Evolutionary conservation across 768 basidiomycete genomes (phyloP).

Genomic region (Boletus huronensis): DNA sequence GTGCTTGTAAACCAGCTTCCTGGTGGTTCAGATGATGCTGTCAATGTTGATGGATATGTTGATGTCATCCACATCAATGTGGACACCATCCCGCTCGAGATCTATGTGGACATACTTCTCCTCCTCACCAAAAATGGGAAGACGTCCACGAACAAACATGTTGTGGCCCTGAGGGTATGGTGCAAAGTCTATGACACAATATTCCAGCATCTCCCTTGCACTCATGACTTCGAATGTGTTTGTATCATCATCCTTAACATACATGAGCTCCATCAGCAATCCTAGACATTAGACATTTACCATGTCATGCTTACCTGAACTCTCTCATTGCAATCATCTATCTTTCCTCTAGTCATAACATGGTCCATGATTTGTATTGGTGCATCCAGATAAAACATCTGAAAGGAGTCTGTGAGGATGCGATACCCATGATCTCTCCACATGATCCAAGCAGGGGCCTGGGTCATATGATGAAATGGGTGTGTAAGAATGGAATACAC

Average conservation of each 20-base stretch:
- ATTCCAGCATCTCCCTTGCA: too few relatives aligned
- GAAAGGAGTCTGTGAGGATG: slow-evolving; percentile 1
- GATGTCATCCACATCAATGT: too few relatives aligned
- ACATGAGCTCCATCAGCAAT: too few relatives aligned
- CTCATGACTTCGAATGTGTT: too few relatives aligned
- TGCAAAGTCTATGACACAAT: too few relatives aligned
- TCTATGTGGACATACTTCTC: neutral
- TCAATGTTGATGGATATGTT: slow-evolving; percentile 4
- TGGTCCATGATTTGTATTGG: neutral
- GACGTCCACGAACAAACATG: neutral
- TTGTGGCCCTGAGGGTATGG: too few relatives aligned
- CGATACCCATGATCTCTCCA: slow-evolving; percentile 9
- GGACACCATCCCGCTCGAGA: too few relatives aligned
- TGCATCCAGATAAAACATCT: slow-evolving; percentile 3
- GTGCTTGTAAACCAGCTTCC: neutral
- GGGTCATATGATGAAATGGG: neutral
- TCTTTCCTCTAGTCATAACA: too few relatives aligned
- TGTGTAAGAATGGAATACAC: neutral
- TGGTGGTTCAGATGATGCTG: slow-evolving; percentile 4
- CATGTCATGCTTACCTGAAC: too few relatives aligned
- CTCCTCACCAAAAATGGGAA: neutral
- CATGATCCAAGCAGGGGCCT: slow-evolving; percentile 4
- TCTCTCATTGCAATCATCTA: too few relatives aligned
- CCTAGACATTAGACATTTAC: too few relatives aligned
- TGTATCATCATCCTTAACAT: too few relatives aligned